Evolutionary conservation across 2,329 filamentous ascomycete genomes (phyloP), one percentile per base, ranked within the genome.

Genomic region (Myriangium duriaei): DNA sequence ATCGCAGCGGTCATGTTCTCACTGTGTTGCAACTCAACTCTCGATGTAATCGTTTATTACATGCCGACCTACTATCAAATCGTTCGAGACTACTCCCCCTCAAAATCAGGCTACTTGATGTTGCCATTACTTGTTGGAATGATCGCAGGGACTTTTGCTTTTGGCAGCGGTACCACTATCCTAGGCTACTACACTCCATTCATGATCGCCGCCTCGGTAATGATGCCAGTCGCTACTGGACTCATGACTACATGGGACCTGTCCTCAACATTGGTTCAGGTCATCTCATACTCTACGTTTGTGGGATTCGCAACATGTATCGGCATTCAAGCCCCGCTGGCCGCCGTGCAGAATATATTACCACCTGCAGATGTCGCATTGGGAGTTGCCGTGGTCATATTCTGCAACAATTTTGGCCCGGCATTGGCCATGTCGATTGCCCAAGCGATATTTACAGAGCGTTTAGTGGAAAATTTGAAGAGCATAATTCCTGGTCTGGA

Each of bases 311-410:
- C 60, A 26, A 51, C 61, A n/a, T 61, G 61, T 34, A 49, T 58
- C 17, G 59, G 59, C 13, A 58, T 64, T 54, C 58, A 62, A 42
- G 59, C 62, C 31, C 52, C 57, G 1, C 51, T 62, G 7, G 52
- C 62, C 30, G 57, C 55, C 3, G 59, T 60, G 2, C 61, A 64
- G 40, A 57, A 59, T 2, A 53, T 49, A 2, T 54, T 64, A 1
- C 51, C 57, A 2, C 46, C 48, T 5, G 46, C 44, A 1, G 61
- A 64, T 40, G 43, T 63, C 4, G 49, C 61, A 13, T 57, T 63
- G 6, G 60, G 57, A 17, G 62, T 59, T 2, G 57, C 61, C 5
- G 53, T 60, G 32, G 56, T 62, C 49, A 62, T 63, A 53, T 63
- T 64, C 43, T 41, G 50, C 4, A 59, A 61, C 37, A 60, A 55